phyloP scores from a whole-genome alignment of 768 basidiomycete species.

The Ramaria sp. region DNA sequence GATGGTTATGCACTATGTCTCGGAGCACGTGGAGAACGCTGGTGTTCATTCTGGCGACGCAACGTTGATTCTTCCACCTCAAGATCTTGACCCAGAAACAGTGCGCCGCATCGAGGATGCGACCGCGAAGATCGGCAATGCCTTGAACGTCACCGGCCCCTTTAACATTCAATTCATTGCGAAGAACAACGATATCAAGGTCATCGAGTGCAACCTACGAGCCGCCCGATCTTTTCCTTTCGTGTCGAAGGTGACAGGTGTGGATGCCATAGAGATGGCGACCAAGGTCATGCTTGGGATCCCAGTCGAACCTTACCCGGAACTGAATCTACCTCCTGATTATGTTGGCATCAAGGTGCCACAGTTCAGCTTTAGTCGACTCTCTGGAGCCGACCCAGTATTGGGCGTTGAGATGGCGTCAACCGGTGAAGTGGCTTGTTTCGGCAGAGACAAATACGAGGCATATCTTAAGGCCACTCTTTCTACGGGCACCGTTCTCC shows the following conservation, averaged over 20 bases:
- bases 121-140: constrained; percentile 94
- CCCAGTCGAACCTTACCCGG: constrained; percentile 85
- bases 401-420: constrained; percentile 99
- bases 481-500: constrained; percentile 88
- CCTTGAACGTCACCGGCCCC: constrained; percentile 94
- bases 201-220: constrained; percentile 97
- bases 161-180: constrained; percentile 99
- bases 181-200: constrained; percentile 99
- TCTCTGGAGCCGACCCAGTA: constrained; percentile 95
- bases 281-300: constrained; percentile 96
- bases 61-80: constrained; percentile 94
- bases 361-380: constrained; percentile 96
- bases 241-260: constrained; percentile 95
- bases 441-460: constrained; percentile 95
- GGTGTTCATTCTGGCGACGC: constrained; percentile 99
- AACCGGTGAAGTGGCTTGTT: constrained; percentile 98
- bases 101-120: constrained; percentile 95
- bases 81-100: constrained; percentile 94
- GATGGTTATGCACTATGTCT: constrained; percentile 99
- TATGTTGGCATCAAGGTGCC: constrained; percentile 99
- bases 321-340: constrained; percentile 73
- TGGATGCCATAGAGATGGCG: constrained; percentile 98
- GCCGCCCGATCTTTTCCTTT: constrained; percentile 98
- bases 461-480: constrained; percentile 96
- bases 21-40: constrained; percentile 98